These are phyloP conservation scores for Hericium coralloides DNA, from an alignment of 768 basidiomycete species.

Conservation along the genomic window DNA sequence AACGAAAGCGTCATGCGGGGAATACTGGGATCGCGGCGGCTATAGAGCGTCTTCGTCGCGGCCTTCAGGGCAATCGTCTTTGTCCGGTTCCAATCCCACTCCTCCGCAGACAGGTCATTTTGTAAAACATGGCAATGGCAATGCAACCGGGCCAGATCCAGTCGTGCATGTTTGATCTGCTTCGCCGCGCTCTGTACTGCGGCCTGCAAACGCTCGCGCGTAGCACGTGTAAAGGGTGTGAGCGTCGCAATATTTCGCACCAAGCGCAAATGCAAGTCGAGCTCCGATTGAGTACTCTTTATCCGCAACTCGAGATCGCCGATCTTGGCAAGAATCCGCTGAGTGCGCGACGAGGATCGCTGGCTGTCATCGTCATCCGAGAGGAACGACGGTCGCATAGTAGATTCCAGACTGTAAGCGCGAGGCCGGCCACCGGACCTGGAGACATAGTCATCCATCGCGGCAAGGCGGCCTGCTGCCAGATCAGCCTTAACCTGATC, in stretches of 20 bases:
- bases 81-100: conserved; percentile 52
- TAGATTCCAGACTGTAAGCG: conserved; percentile 25
- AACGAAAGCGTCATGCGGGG: conserved; percentile 3
- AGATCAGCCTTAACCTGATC: conserved; percentile 82
- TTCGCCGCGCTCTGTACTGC: conserved; percentile 56
- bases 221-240: conserved; percentile 80
- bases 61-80: conserved; percentile 66
- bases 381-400: conserved; percentile 11
- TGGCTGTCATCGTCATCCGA: conserved; percentile 7
- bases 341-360: conserved; percentile 39
- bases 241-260: conserved; percentile 78
- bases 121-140: conserved; percentile 71
- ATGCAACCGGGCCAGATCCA: conserved; percentile 64
- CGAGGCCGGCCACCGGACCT: conserved; percentile 20
- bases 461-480: conserved; percentile 39
- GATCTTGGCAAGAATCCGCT: conserved; percentile 53
- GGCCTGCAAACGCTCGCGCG: conserved; percentile 63
- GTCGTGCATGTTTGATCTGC: conserved; percentile 54
- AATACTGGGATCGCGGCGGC: conserved; percentile 24
- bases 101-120: conserved; percentile 68
- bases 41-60: conserved; percentile 58
- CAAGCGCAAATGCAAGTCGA: conserved; percentile 61
- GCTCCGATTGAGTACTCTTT: conserved; percentile 39
- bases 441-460: conserved; percentile 22
- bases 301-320: conserved; percentile 55